These are phyloP conservation scores for Sordaria brevicollis DNA, from an alignment of 495 filamentous ascomycete genomes.

Conservation along the genomic window DNA sequence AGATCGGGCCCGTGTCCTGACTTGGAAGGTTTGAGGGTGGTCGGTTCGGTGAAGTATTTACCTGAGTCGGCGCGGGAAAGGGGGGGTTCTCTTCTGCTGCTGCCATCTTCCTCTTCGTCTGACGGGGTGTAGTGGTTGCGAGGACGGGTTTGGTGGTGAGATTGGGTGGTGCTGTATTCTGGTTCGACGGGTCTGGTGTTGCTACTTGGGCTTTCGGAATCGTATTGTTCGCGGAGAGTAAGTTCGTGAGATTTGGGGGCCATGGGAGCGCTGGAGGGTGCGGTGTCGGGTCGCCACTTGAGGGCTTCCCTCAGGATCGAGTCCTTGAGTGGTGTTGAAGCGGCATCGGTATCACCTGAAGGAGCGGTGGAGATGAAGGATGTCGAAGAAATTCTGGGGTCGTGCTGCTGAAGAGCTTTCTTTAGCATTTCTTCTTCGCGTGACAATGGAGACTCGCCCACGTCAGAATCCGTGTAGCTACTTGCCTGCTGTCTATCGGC, in stretches of 20 bases:
- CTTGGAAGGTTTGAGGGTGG: background rate
- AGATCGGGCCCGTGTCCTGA: background rate
- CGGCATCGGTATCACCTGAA: background rate
- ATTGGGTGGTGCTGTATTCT: background rate
- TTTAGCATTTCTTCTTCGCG: background rate
- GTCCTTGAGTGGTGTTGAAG: background rate
- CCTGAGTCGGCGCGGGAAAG: background rate
- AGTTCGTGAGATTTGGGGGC: background rate
- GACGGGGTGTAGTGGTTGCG: background rate
- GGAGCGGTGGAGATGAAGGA: background rate
- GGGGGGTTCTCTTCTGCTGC: background rate
- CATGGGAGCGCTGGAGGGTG: background rate
- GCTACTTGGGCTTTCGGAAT: background rate
- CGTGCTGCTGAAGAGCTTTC: background rate
- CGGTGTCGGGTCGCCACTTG: background rate
- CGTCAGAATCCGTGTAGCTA: background rate
- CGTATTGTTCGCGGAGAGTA: background rate
- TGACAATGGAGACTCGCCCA: background rate
- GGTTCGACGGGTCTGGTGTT: background rate
- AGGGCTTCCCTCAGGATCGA: background rate
- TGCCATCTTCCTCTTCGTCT: background rate
- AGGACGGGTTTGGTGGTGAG: background rate
- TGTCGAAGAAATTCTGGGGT: background rate
- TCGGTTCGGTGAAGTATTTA: background rate
- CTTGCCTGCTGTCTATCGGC: background rate